phyloP scores from a whole-genome alignment of 768 basidiomycete species.

The Tricholoma bakamatsutake region DNA sequence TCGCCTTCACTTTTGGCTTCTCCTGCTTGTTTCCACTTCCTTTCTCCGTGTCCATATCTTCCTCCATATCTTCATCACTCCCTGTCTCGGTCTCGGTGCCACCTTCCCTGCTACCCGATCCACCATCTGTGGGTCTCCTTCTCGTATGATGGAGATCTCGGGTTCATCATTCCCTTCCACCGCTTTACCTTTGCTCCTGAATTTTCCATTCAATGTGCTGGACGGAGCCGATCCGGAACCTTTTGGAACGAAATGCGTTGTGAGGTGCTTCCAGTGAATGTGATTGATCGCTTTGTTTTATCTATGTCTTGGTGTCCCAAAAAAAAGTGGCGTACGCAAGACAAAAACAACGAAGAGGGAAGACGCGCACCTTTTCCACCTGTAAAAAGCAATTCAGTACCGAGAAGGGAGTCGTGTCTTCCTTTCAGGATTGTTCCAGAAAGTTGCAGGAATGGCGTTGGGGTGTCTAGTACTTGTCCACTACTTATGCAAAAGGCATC shows the following conservation, averaged over 20 bases:
- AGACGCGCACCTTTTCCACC: conserved; percentile 51
- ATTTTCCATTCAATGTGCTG: background rate
- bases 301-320: conserved; percentile 36
- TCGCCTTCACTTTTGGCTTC: conserved; percentile 1
- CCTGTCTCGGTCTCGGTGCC: conserved; percentile 6
- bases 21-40: background rate
- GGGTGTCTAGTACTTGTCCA: conserved; percentile 66
- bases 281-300: conserved; percentile 43
- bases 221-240: conserved; percentile 26
- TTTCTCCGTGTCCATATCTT: background rate
- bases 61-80: background rate
- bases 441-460: conserved; percentile 71
- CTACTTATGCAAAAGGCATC: background rate
- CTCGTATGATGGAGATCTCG: conserved; percentile 5
- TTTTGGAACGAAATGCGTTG: conserved; percentile 71
- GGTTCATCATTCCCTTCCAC: background rate
- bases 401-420: conserved; percentile 57
- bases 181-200: conserved; percentile 8
- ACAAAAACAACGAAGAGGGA: background rate
- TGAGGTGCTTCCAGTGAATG: conserved; percentile 55
- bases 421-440: conserved; percentile 74
- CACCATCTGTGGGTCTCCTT: conserved; percentile 8
- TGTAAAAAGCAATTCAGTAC: conserved; percentile 71
- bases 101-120: conserved; percentile 26
- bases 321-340: background rate